A percentile compares a stretch with the other conserved stretches of the same genome.
Conservation (phyloP, 2,329 filamentous ascomycete genomes). For the Colletotrichum sp. region DNA sequence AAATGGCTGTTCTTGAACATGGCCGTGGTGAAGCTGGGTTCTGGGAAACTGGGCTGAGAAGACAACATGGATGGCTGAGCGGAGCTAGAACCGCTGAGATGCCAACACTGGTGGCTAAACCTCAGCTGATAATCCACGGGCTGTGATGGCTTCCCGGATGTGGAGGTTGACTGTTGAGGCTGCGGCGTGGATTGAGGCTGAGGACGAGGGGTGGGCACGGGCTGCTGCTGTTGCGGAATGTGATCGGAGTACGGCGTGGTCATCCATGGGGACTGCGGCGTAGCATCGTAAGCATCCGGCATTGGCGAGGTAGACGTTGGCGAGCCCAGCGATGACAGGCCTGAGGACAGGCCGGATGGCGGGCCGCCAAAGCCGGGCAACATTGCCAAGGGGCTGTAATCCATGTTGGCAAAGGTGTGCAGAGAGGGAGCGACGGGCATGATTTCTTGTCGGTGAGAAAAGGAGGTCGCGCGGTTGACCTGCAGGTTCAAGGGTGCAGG, state of each 20-base stretch:
- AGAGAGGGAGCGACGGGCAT: conserved; percentile 43
- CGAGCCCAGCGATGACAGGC: conserved; percentile 38
- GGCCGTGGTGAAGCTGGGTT: conserved; percentile 58
- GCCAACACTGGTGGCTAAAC: conserved; percentile 61
- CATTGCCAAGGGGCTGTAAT: conserved; percentile 49
- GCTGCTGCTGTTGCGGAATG: conserved; percentile 24
- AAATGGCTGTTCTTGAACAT: conserved; percentile 72
- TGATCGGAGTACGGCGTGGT: conserved; percentile 36
- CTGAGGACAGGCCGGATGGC: conserved; percentile 33
- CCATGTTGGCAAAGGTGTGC: conserved; percentile 44
- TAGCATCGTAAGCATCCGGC: conserved; percentile 31
- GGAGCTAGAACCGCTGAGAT: conserved; percentile 42
- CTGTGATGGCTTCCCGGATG: conserved; percentile 9
- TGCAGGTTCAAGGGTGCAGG: conserved; percentile 46
- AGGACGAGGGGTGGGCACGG: conserved; percentile 33
- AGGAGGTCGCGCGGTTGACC: conserved; percentile 56
- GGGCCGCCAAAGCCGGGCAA: conserved; percentile 48
- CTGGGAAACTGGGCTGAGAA: conserved; percentile 32
- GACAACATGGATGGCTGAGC: conserved; percentile 24
- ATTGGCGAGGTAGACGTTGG: conserved; percentile 27
- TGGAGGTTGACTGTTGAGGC: background rate
- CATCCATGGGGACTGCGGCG: conserved; percentile 43
- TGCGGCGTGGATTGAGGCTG: conserved; percentile 26
- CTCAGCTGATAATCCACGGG: conserved; percentile 42
- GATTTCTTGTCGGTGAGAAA: conserved; percentile 51